A percentile compares a stretch with the other conserved stretches of the same genome.
phyloP scores from a whole-genome alignment of 2,329 filamentous ascomycete genomes.

The Fusarium metavorans region DNA sequence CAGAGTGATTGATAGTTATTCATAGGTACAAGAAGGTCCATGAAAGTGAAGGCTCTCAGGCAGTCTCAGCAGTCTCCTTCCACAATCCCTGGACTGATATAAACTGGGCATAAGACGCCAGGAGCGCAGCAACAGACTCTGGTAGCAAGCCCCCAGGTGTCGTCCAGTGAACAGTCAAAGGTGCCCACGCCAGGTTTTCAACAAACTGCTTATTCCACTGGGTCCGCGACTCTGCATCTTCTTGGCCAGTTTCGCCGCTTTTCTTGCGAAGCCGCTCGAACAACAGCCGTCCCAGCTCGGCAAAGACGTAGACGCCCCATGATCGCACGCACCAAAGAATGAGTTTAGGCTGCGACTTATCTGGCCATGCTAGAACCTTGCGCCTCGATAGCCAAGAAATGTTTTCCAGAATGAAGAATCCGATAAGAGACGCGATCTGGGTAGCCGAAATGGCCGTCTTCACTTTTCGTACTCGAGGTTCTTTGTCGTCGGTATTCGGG shows the following conservation, averaged over 20 bases:
- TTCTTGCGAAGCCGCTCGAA: slow-evolving; percentile 3
- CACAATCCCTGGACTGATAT: slow-evolving; percentile 21
- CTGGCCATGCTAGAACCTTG: slow-evolving; percentile 6
- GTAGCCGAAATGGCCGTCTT: slow-evolving; percentile 6
- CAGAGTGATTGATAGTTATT: neutral
- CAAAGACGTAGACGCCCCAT: slow-evolving; percentile 21
- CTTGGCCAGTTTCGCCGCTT: neutral
- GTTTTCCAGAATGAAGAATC: slow-evolving; percentile 18
- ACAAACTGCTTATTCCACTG: slow-evolving; percentile 24
- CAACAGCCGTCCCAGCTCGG: slow-evolving; percentile 17
- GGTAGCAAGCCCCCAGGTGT: slow-evolving; percentile 15
- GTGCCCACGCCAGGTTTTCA: slow-evolving; percentile 14
- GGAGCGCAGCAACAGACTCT: slow-evolving; percentile 12
- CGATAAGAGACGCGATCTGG: slow-evolving; percentile 12
- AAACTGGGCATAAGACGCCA: slow-evolving; percentile 29
- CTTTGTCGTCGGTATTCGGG: neutral
- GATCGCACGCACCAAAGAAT: slow-evolving; percentile 19
- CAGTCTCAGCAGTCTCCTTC: slow-evolving; percentile 10
- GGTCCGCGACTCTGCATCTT: neutral
- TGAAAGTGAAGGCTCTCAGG: neutral
- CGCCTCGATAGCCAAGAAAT: slow-evolving; percentile 18
- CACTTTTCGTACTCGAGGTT: neutral
- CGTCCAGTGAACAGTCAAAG: slow-evolving; percentile 29
- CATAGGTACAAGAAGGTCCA: neutral
- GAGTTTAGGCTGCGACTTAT: slow-evolving; percentile 14